Conservation (phyloP, 139 green algal species). For the Closterium sp. region DNA sequence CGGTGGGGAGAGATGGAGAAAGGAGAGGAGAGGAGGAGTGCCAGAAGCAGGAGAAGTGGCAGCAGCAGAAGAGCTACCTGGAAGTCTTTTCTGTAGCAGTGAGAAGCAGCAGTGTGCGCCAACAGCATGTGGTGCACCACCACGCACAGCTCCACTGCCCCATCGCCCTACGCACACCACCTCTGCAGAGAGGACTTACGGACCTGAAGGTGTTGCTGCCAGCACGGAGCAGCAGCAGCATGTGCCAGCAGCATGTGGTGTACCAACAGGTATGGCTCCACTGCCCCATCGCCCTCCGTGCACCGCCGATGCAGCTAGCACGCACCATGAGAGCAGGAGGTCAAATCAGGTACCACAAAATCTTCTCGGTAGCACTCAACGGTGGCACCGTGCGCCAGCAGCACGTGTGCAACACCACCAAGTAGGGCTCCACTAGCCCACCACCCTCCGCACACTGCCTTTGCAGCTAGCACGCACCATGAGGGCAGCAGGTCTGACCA, state of each 20-base stretch:
- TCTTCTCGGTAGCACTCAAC: no score
- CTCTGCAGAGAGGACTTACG: no score
- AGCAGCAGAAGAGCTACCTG: constrained; percentile 27
- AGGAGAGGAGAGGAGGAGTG: not conserved
- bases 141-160: constrained; percentile 50
- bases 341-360: not conserved
- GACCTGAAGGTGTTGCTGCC: no score
- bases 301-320: no score
- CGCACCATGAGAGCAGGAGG: no score
- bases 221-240: not conserved
- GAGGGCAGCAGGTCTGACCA: no score
- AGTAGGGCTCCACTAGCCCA: not conserved
- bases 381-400: not conserved
- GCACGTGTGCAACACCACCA: not conserved
- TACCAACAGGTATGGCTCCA: constrained; percentile 48
- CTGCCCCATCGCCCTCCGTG: not conserved
- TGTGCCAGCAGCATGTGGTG: constrained; percentile 34
- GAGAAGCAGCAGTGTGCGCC: constrained; percentile 51
- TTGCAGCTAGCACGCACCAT: not conserved
- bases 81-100: constrained; percentile 52
- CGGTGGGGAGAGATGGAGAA: not conserved
- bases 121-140: constrained; percentile 58
- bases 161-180: constrained; percentile 33
- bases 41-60: not conserved
- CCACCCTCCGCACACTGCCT: not conserved